A percentile compares a stretch with the other conserved stretches of the same genome.
These are phyloP conservation scores for Ceratobasidium sp. DNA, from an alignment of 1,284 basidiomycete species.

Conservation along the genomic window DNA sequence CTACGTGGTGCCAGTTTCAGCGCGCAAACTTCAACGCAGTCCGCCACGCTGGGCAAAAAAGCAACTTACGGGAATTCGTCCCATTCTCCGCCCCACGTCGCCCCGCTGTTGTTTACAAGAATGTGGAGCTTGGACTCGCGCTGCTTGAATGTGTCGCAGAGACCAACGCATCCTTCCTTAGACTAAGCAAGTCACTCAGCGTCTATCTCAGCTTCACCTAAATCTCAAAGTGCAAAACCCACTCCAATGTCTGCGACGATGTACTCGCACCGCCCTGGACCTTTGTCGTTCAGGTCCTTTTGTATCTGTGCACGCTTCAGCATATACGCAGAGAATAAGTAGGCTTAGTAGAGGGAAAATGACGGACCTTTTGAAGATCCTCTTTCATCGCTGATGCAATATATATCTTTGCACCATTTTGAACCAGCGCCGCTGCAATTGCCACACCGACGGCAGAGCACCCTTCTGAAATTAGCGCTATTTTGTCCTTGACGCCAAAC, in stretches of 20 bases:
- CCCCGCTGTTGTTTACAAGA: constrained; percentile 83
- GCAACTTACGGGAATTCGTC: constrained; percentile 66
- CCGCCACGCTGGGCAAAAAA: constrained; percentile 3
- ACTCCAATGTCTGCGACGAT: constrained; percentile 78
- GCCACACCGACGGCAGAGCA: constrained; percentile 81
- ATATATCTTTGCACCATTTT: constrained; percentile 85
- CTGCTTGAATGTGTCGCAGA: constrained; percentile 74
- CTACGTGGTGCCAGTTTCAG: neutral
- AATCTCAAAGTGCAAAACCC: constrained; percentile 49
- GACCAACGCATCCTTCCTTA: constrained; percentile 82
- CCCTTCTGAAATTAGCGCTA: constrained; percentile 79
- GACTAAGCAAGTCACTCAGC: constrained; percentile 56
- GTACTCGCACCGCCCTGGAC: constrained; percentile 71
- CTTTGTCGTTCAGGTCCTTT: constrained; percentile 66
- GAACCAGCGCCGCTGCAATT: constrained; percentile 81
- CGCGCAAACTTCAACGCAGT: neutral
- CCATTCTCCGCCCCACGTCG: constrained; percentile 83
- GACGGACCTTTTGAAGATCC: constrained; percentile 73
- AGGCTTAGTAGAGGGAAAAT: neutral
- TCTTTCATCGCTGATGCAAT: constrained; percentile 84
- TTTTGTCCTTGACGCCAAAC: constrained; percentile 78
- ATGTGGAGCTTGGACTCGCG: constrained; percentile 78
- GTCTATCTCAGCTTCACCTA: constrained; percentile 14
- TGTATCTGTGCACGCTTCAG: constrained; percentile 28
- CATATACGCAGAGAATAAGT: neutral